phyloP scores from a whole-genome alignment of 768 basidiomycete species.

The Fibroporia radiculosa region DNA sequence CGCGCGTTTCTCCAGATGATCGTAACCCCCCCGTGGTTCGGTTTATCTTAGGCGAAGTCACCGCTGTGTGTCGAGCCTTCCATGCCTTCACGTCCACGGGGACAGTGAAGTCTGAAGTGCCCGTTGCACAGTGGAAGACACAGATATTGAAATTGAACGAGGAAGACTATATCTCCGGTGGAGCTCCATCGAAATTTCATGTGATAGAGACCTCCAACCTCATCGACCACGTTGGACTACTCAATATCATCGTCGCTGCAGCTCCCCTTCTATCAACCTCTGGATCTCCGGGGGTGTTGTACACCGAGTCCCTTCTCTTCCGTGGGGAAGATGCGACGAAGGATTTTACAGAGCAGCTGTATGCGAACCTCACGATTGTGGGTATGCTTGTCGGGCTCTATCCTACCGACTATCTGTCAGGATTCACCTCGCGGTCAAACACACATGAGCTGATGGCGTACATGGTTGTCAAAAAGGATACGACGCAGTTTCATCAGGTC shows the following conservation, averaged over 20 bases:
- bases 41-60: conserved; percentile 5
- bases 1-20: conserved; percentile 11
- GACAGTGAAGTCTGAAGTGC: conserved; percentile 11
- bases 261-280: conserved; percentile 28
- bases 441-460: conserved; percentile 27
- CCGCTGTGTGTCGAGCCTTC: conserved; percentile 28
- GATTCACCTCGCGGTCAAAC: conserved; percentile 33
- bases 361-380: conserved; percentile 33
- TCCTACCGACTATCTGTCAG: conserved; percentile 33
- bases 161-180: conserved; percentile 22
- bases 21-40: conserved; percentile 22
- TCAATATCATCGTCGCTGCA: conserved; percentile 34
- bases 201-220: conserved; percentile 47
- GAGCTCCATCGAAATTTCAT: conserved; percentile 31
- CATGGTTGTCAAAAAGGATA: conserved; percentile 6
- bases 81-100: conserved; percentile 23
- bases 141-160: conserved; percentile 24
- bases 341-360: conserved; percentile 26
- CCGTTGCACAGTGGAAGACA: conserved; percentile 29
- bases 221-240: conserved; percentile 37
- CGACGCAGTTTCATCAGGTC: conserved; percentile 28
- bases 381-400: conserved; percentile 34
- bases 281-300: conserved; percentile 23
- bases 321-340: conserved; percentile 21
- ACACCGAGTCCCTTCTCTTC: conserved; percentile 35